Conservation (phyloP, 345 rosid species). For the Passiflora organensis region DNA sequence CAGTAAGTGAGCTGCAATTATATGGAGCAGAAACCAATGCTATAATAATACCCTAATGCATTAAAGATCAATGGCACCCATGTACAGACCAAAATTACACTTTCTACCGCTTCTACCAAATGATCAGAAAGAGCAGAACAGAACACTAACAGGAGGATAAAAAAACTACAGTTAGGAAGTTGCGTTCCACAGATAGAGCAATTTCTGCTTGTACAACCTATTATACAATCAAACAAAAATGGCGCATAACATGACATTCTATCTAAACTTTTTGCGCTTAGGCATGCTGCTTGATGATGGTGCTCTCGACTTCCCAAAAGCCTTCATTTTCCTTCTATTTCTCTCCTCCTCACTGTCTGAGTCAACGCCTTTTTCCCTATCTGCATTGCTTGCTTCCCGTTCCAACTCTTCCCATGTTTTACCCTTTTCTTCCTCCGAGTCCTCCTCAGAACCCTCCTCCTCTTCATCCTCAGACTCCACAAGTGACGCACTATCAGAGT, state of each 20-base stretch:
- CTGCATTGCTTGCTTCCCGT: constrained; percentile 92
- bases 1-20: too few species aligned
- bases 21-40: too few species aligned
- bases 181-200: too few species aligned
- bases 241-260: too few species aligned
- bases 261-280: not conserved
- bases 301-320: constrained; percentile 67
- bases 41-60: too few species aligned
- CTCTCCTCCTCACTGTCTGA: constrained; percentile 95
- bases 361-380: constrained; percentile 75
- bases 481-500: constrained; percentile 62
- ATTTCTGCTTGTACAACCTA: too few species aligned
- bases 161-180: too few species aligned
- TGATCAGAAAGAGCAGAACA: too few species aligned
- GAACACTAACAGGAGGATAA: too few species aligned
- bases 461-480: constrained; percentile 86
- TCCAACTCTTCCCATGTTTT: constrained; percentile 98
- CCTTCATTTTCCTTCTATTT: constrained; percentile 80
- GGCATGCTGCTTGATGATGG: constrained; percentile 17
- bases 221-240: not conserved
- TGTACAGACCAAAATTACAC: too few species aligned
- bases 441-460: constrained; percentile 65
- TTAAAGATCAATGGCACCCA: too few species aligned
- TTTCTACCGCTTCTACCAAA: too few species aligned
- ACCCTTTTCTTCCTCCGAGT: constrained; percentile 85